Evolutionary conservation across 345 rosid genomes (phyloP).

Genomic region (Linum trigynum): DNA sequence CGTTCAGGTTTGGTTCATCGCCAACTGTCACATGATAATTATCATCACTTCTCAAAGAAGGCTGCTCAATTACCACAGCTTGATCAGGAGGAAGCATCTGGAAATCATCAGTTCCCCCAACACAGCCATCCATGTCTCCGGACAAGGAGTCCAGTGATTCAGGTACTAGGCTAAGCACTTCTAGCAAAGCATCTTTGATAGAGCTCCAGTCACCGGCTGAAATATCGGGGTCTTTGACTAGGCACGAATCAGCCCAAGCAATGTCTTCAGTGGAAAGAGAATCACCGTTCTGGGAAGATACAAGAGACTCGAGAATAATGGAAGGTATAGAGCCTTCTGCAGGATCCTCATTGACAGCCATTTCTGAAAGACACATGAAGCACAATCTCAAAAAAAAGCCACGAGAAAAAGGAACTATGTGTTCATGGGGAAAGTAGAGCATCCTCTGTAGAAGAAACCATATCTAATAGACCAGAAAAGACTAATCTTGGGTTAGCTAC

Average conservation of each 20-base stretch:
- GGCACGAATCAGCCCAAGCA: conserved; percentile 74
- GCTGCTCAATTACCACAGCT: background rate
- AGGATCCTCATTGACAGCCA: conserved; percentile 20
- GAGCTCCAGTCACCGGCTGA: conserved; percentile 37
- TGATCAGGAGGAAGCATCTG: conserved; percentile 14
- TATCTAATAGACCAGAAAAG: no score
- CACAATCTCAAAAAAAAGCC: conserved; percentile 6
- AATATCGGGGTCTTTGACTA: conserved; percentile 33
- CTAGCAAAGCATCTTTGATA: conserved; percentile 47
- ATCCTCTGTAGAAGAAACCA: no score
- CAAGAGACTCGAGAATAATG: conserved; percentile 20
- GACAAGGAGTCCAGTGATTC: conserved; percentile 22
- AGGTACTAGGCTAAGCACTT: conserved; percentile 33
- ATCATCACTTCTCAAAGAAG: conserved; percentile 3
- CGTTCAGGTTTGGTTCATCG: conserved; percentile 15
- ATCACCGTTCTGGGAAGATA: conserved; percentile 18
- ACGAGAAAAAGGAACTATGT: no score
- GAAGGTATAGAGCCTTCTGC: conserved; percentile 20
- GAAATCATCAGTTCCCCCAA: conserved; percentile 14
- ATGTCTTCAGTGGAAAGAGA: conserved; percentile 39
- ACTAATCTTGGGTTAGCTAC: no score
- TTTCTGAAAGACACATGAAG: conserved; percentile 12
- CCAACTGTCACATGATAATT: background rate
- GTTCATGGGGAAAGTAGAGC: background rate
- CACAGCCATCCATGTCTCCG: conserved; percentile 4